Evolutionary conservation across 2,329 filamentous ascomycete species (phyloP), one percentile per base, ranked within the genome.

Genomic region (Aspergillus sp.): DNA sequence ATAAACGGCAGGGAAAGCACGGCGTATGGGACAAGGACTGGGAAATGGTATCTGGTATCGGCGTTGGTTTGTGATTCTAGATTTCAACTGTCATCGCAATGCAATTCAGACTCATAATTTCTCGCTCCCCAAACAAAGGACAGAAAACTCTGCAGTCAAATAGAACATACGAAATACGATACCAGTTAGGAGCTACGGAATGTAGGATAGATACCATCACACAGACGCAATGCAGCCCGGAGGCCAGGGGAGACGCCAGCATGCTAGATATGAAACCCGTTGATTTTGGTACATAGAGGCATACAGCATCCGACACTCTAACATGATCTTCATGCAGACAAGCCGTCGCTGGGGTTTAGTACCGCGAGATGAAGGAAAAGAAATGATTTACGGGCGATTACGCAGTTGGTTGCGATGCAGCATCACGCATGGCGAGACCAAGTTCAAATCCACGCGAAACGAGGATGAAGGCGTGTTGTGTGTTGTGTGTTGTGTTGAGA

Each of bases 241-340:
- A 12, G 26, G 39, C 41, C 24, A 20, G 12, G 20, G 38, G 30
- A 24, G 30, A 30, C 49, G 17, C 12, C 49, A 6, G 26, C 49
- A 30, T 18, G 38, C 38, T 30, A 7, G 38, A 36, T 44, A 32
- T 8, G n/a, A 15, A 39, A 30, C 17, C 49, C 38, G 39, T 52
- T 44, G 39, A 43, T 52, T 42, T 52, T 38, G 49, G 39, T 44
- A 52, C 49, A 34, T 22, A 44, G 49, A 52, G 49, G 49, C 49
- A 52, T 15, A 52, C 49, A 52, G 39, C 39, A 20, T 15, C 6
- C 49, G 39, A 52, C 49, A 52, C 49, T 52, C 39, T 43, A 9
- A 24, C 26, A 30, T 9, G 26, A 30, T 30, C 26, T 30, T 30
- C 49, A 44, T 52, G 49, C 39, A 52, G 49, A 52, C 38, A 30